These are phyloP conservation scores for Salix udensis DNA, from an alignment of 345 rosid species.

Conservation along the genomic window DNA sequence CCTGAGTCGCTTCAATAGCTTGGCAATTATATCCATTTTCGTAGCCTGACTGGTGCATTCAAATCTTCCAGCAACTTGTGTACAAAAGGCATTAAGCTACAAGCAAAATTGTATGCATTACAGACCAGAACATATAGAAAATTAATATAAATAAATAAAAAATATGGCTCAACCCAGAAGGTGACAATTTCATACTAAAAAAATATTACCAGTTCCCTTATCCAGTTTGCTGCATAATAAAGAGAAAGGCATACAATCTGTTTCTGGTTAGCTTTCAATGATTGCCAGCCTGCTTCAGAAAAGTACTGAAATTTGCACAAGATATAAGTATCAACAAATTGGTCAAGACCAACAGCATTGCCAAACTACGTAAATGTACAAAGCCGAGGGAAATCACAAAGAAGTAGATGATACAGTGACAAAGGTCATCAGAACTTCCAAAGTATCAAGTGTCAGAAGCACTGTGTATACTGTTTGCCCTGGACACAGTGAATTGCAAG, in stretches of 20 bases:
- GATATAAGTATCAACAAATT: conserved; percentile 28
- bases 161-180: not conserved
- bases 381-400: not conserved
- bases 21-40: conserved; percentile 53
- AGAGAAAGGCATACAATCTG: conserved; percentile 55
- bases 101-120: conserved; percentile 19
- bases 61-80: conserved; percentile 59
- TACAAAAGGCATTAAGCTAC: conserved; percentile 78
- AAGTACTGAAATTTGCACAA: conserved; percentile 56
- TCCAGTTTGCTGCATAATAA: conserved; percentile 75
- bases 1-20: conserved; percentile 65
- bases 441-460: not conserved
- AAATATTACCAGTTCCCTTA: conserved; percentile 64
- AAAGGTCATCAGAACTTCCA: not conserved
- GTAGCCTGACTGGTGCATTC: conserved; percentile 54
- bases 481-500: not conserved
- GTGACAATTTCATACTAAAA: conserved; percentile 12
- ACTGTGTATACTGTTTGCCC: not conserved
- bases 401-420: not conserved
- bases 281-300: conserved; percentile 46
- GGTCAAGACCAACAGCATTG: not conserved
- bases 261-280: conserved; percentile 63
- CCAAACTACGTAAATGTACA: not conserved
- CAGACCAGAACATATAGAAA: conserved; percentile 7
- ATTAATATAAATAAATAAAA: not conserved